Conservation (phyloP, 2,329 filamentous ascomycete genomes). For the Fusarium sp. region DNA sequence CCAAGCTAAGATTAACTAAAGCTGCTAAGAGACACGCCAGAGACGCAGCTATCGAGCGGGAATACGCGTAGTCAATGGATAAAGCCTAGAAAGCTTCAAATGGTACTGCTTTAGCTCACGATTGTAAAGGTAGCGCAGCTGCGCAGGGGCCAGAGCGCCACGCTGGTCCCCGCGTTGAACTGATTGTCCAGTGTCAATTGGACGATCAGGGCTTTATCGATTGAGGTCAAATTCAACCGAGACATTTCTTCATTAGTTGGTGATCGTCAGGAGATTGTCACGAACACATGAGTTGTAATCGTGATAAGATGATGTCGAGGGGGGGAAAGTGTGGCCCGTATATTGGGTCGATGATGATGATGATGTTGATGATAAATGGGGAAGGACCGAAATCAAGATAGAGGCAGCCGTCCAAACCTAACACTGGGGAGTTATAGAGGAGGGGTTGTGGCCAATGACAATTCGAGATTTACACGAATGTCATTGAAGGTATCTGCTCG, state of each 20-base stretch:
- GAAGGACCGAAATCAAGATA: neutral
- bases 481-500: slow-evolving; percentile 8
- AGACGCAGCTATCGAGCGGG: slow-evolving; percentile 28
- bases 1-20: slow-evolving; percentile 6
- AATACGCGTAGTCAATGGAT: slow-evolving; percentile 24
- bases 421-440: neutral
- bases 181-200: slow-evolving; percentile 13
- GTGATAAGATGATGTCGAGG: slow-evolving; percentile 2
- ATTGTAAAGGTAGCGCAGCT: slow-evolving; percentile 28
- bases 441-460: slow-evolving; percentile 22
- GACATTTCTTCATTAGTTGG: slow-evolving; percentile 12
- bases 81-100: slow-evolving; percentile 17
- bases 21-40: slow-evolving; percentile 12
- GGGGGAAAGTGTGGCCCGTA: neutral
- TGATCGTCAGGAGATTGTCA: slow-evolving; percentile 34
- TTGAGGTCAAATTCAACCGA: slow-evolving; percentile 17
- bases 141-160: slow-evolving; percentile 30
- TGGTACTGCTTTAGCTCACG: slow-evolving; percentile 11
- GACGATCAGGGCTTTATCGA: neutral
- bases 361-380: neutral
- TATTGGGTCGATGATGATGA: slow-evolving; percentile 1
- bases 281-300: neutral
- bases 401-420: slow-evolving; percentile 6
- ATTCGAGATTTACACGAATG: neutral
- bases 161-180: slow-evolving; percentile 4